Evolutionary conservation across 495 filamentous ascomycete species (phyloP).

Genomic region (Astrothelium macrocarpum): DNA sequence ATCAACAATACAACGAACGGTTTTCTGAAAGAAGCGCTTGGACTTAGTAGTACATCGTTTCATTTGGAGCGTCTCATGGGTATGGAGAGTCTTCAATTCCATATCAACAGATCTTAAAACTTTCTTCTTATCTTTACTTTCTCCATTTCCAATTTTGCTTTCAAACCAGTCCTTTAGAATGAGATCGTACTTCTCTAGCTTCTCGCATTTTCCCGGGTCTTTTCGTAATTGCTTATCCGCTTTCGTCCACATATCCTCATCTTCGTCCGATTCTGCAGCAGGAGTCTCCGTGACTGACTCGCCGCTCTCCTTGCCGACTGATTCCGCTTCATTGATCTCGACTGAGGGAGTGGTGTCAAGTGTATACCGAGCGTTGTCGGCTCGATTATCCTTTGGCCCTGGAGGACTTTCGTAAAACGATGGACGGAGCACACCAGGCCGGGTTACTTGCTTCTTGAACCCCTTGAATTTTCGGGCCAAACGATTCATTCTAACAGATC

Average conservation of each 20-base stretch:
- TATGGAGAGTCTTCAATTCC: neutral
- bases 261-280: neutral
- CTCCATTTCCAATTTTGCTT: neutral
- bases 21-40: neutral
- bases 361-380: too few species aligned
- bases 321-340: too few species aligned
- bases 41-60: neutral
- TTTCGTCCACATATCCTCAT: neutral
- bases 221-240: neutral
- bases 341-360: too few species aligned
- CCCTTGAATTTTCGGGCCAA: too few species aligned
- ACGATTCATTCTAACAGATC: too few species aligned
- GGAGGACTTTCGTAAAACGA: too few species aligned
- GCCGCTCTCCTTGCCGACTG: neutral
- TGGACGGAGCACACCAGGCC: too few species aligned
- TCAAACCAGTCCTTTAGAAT: neutral
- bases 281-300: neutral
- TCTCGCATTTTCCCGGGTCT: neutral
- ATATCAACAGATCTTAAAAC: neutral
- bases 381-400: too few species aligned
- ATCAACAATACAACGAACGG: neutral
- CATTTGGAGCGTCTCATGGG: neutral
- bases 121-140: neutral
- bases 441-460: too few species aligned
- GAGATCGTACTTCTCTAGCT: neutral